Conservation (phyloP, 2,329 filamentous ascomycete species). For the Penicillium oxalicum region DNA sequence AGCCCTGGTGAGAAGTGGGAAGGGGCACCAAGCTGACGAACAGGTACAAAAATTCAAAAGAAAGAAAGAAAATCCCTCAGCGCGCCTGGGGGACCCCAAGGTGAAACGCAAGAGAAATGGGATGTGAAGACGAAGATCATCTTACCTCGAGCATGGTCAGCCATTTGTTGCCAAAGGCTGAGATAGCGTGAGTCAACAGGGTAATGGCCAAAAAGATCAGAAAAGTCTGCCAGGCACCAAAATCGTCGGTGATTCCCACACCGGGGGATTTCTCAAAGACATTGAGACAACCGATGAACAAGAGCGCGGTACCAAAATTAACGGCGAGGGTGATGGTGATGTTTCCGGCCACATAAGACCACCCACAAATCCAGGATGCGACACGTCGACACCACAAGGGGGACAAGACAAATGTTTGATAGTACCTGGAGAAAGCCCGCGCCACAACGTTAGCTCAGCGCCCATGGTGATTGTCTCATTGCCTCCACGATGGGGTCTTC, state of each 20-base stretch:
- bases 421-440: slow-evolving; percentile 42
- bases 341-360: slow-evolving; percentile 69
- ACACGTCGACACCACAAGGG: slow-evolving; percentile 59
- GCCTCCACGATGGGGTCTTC: too few relatives aligned
- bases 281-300: slow-evolving; percentile 50
- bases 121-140: slow-evolving; percentile 8
- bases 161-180: slow-evolving; percentile 47
- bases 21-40: too few relatives aligned
- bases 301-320: slow-evolving; percentile 59
- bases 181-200: slow-evolving; percentile 48
- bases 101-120: not conserved
- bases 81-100: too few relatives aligned
- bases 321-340: slow-evolving; percentile 68
- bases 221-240: slow-evolving; percentile 57
- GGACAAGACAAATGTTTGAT: slow-evolving; percentile 60
- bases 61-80: too few relatives aligned
- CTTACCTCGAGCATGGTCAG: slow-evolving; percentile 59
- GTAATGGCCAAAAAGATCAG: slow-evolving; percentile 65
- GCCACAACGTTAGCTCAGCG: not conserved
- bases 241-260: slow-evolving; percentile 34
- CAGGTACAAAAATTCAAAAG: too few relatives aligned
- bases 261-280: slow-evolving; percentile 46
- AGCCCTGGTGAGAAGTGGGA: too few relatives aligned
- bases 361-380: slow-evolving; percentile 62
- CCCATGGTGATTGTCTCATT: not conserved